Evolutionary conservation across 176 grass and related monocot species (phyloP), one percentile per base, ranked within the genome.

Genomic region (Lolium perenne): DNA sequence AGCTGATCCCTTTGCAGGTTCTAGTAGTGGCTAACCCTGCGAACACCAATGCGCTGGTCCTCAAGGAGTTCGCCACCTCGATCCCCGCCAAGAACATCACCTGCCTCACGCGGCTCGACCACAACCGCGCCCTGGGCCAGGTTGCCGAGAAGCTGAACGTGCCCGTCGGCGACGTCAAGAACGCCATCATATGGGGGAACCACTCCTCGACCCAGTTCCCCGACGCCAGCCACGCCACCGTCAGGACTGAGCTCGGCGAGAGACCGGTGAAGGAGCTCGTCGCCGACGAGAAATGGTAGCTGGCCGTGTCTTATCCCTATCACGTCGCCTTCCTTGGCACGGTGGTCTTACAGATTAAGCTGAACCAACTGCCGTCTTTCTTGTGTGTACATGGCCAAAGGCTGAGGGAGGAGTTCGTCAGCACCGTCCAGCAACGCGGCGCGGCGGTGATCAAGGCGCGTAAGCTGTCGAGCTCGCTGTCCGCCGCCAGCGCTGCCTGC

Each of bases 71-170:
- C 43, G 90, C 90, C 16, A 69, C 86, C 0, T 84, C 67, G 20
- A 91, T 97, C 71, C 88, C 90, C n/a, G 80, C 86, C 86, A 93
- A 88, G 88, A 92, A 94, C 82, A 93, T 97, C 85, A 93, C 82
- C 58, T 97, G 92, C 83, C 90, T 97, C n/a, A 94, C 95, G 2
- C 87, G 95, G 81, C 92, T 97, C 16, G 95, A 97, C 83, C 90
- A 97, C 80, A 97, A 97, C 82, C 87, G 95, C 38, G 95, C 90
- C 38, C 74, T 97, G 51, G 92, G 80, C 69, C 88, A 93, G 65
- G 62, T 97, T 74, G 49, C 90, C 62, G 84, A 94, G 82, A 90
- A 86, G 82, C 64, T 97, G 74, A 89, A 86, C 80, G 68, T 90
- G 10, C 88, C 86, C 75, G 80, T 85, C 38, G 67, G 55, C 56